Base-by-base conservation (phyloP, 768 basidiomycete species). In the Tylopilus sp. region DNA sequence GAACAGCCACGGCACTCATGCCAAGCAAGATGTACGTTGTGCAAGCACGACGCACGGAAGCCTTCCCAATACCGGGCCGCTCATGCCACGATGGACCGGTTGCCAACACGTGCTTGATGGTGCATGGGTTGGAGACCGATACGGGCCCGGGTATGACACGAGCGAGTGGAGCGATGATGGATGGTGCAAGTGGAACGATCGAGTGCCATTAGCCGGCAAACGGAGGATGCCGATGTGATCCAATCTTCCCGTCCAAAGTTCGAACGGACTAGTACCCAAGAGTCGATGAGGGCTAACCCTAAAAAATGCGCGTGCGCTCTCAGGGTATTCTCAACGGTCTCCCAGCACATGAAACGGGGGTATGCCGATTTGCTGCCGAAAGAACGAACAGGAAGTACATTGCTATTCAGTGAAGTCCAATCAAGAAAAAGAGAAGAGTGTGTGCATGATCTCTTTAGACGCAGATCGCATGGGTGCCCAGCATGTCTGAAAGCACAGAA, bases 121-220 rank as follows among this genome's bases (percentile, higher is more conserved):
- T 22, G 18, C 13, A 6, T 17, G 18, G 3, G 15, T 12, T n/a
- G 10, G 13, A 21, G 17, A 23, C 20, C 36, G 38, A 46, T 51
- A 30, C n/a, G 23, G 11, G 39, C 44, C 44, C 22, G 18, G 0
- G 22, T 6, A 40, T 25, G 18, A 41, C 18, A 35, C 36, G 40
- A 30, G 36, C 20, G 13, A 9, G 50, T 31, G 50, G 50, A 45
- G 43, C 17, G 26, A 22, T 51, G 50, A 44, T 30, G 50, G 26
- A 22, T 51, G 50, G 38, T 30, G 50, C 36, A 13, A n/a, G 44
- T 45, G 50, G 44, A 45, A 44, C 44, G 44, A 45, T 51, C 2
- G 22, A 8, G 28, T 25, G 48, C 48, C 40, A 11, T n/a, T 4
- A 1, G 25, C 6, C 11, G 21, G 28, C 18, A 15, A 20, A n/a